Base-by-base conservation (phyloP, 2,329 filamentous ascomycete species). In the Ophiostoma pallidulum region DNA sequence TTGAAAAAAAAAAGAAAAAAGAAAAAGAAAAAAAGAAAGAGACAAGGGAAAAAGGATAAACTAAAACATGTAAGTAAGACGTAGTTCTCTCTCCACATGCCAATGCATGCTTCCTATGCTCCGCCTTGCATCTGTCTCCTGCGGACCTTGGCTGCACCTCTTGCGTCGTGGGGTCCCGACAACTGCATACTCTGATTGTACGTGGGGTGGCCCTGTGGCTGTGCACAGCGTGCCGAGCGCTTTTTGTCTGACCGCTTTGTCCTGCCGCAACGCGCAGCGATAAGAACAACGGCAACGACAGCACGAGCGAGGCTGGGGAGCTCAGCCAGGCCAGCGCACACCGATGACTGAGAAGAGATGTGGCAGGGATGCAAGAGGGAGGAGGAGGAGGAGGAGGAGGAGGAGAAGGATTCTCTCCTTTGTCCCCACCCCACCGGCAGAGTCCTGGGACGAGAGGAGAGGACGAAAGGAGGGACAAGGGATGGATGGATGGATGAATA, bases 151-250 rank as follows among this genome's bases (percentile, higher is more conserved):
- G 31, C 41, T 47, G 26, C 13, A 18, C n/a, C 18, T 31, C 19
- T 4, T 12, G 26, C 37, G 14, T 13, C 26, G 22, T 13, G 26
- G 29, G n/a, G n/a, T n/a, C 37, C 18, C 37, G 20, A 35, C 36
- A 20, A 18, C 31, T 20, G 20, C 35, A 39, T 24, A 24, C 43
- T 22, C 41, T 18, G 12, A 16, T n/a, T n/a, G n/a, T n/a, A n/a
- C n/a, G n/a, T n/a, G n/a, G n/a, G n/a, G n/a, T n/a, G 43, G 14
- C 35, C 39, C 43, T 24, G 43, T 45, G 43, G 43, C 43, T 45
- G 43, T 45, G 43, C 36, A 38, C 33, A n/a, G 10, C 20, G 41
- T 31, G 33, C 43, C 29, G 33, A 45, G 43, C 43, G 12, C 31
- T 33, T 39, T 14, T 18, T 18, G 6, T 4, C 22, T 32, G 16